Percentiles rank a stretch among this genome's conserved stretches.
Conservation (phyloP, 768 basidiomycete species). For the Tulasnella sp. region DNA sequence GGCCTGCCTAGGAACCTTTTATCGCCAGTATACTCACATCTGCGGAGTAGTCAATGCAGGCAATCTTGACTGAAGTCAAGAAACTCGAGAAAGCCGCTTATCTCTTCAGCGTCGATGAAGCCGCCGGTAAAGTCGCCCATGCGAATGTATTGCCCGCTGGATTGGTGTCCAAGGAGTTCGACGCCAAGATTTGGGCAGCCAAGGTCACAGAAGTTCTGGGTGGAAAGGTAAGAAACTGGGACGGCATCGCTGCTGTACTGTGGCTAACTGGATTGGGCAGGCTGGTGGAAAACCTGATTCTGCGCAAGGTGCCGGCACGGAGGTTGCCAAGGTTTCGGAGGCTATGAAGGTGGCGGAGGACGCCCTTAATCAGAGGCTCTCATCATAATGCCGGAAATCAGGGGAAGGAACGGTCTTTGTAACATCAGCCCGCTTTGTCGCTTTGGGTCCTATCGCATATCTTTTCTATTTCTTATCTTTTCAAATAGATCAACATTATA, state of each 20-base stretch:
- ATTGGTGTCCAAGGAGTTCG: constrained; percentile 59
- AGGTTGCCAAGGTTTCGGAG: constrained; percentile 64
- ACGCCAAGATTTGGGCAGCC: constrained; percentile 87
- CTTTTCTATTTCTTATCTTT: constrained; percentile 16
- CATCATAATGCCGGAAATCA: neutral
- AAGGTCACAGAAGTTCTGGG: constrained; percentile 79
- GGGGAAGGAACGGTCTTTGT: neutral
- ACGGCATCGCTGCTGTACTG: neutral
- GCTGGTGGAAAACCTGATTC: constrained; percentile 95
- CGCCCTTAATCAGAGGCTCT: neutral
- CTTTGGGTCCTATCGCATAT: constrained; percentile 1
- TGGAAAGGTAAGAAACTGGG: constrained; percentile 70
- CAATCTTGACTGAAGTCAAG: constrained; percentile 74
- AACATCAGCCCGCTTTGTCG: neutral
- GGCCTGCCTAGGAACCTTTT: constrained; percentile 54
- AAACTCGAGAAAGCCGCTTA: constrained; percentile 83
- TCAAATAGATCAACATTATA: constrained; percentile 10
- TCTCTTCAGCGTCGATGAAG: constrained; percentile 77
- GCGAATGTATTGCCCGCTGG: constrained; percentile 80
- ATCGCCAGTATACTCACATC: neutral
- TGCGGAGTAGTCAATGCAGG: constrained; percentile 67
- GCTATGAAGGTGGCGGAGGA: constrained; percentile 62
- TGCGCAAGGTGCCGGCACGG: constrained; percentile 83
- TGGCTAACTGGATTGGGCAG: constrained; percentile 47
- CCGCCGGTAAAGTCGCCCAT: constrained; percentile 78